phyloP scores from a whole-genome alignment of 257 asterid species.

The Primulina tabacum region DNA sequence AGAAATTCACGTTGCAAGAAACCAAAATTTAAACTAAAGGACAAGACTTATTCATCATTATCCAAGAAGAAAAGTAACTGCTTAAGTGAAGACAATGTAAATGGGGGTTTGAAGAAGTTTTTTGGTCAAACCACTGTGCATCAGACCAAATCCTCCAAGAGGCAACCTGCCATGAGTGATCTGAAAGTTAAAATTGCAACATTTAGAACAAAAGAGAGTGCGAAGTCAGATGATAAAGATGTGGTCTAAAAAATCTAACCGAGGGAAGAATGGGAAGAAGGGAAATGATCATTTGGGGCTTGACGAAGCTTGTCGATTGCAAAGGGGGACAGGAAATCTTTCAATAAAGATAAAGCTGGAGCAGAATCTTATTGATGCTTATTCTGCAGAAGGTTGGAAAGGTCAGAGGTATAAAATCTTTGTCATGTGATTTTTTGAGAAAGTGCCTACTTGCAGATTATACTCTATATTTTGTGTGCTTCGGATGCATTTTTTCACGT shows the following conservation, averaged over 20 bases:
- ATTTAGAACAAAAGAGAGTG: neutral
- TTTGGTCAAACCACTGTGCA: neutral
- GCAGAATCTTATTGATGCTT: conserved; percentile 97
- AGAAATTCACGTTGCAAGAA: too few species aligned
- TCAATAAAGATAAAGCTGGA: conserved; percentile 83
- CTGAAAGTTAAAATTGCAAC: neutral
- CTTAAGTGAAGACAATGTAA: neutral
- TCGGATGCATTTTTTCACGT: neutral
- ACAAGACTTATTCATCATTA: too few species aligned
- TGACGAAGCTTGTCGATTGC: conserved; percentile 85
- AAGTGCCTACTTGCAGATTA: conserved; percentile 19
- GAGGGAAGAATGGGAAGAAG: neutral
- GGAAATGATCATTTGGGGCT: neutral
- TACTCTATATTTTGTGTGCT: neutral
- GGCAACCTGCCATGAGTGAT: neutral
- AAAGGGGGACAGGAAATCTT: conserved; percentile 83
- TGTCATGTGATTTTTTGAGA: conserved; percentile 16
- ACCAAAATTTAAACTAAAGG: too few species aligned
- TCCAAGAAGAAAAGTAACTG: too few species aligned
- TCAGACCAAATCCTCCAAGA: neutral
- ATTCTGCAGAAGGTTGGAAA: conserved; percentile 96
- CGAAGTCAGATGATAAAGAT: neutral
- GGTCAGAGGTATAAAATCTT: conserved; percentile 81
- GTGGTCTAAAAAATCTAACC: neutral
- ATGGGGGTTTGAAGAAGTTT: neutral